Evolutionary conservation across 306 rosid species (phyloP).

Genomic region (Vachellia collinsii): DNA sequence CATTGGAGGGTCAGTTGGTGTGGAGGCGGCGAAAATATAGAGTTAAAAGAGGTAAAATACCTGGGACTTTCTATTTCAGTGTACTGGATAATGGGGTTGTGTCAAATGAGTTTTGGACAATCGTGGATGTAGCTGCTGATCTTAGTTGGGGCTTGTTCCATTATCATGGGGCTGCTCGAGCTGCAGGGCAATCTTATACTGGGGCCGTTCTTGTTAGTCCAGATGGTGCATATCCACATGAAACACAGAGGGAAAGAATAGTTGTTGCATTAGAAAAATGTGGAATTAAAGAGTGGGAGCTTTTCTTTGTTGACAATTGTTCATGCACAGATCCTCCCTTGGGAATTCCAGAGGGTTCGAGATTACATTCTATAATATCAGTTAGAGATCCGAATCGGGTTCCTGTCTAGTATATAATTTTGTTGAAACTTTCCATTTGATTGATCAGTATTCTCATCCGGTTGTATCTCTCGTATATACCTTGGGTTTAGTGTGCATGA

Average conservation of each 20-base stretch:
- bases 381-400: slow-evolving; percentile 14
- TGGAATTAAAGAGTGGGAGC: slow-evolving; percentile 68
- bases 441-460: neutral
- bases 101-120: slow-evolving; percentile 72
- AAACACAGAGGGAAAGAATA: slow-evolving; percentile 35
- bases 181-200: slow-evolving; percentile 66
- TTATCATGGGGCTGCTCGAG: slow-evolving; percentile 69
- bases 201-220: slow-evolving; percentile 72
- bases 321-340: slow-evolving; percentile 54
- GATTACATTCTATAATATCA: slow-evolving; percentile 41
- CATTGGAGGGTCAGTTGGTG: slow-evolving; percentile 60
- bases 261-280: slow-evolving; percentile 54
- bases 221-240: slow-evolving; percentile 57
- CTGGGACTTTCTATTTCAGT: slow-evolving; percentile 65
- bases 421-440: neutral
- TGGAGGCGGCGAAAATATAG: slow-evolving; percentile 70
- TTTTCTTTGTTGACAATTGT: slow-evolving; percentile 52
- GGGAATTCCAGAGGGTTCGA: slow-evolving; percentile 61
- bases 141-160: slow-evolving; percentile 69
- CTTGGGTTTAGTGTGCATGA: too few relatives aligned
- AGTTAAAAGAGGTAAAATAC: slow-evolving; percentile 56
- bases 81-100: slow-evolving; percentile 72
- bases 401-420: neutral
- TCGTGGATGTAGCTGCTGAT: slow-evolving; percentile 63
- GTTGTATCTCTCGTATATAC: neutral